Conservation (phyloP, 2,329 filamentous ascomycete genomes). For the Diaporthe destruens region DNA sequence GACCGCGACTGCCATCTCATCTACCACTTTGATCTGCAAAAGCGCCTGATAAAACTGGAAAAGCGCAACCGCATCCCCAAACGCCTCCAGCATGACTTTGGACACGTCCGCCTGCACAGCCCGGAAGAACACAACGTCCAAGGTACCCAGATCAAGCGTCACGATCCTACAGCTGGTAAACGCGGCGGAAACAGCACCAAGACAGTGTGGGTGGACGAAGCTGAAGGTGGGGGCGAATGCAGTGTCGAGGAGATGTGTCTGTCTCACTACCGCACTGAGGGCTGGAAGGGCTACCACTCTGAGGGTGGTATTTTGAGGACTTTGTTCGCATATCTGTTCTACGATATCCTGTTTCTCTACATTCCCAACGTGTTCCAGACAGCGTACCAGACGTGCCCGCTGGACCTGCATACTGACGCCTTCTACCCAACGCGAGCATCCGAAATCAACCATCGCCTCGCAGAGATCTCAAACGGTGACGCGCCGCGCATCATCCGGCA, state of each 20-base stretch:
- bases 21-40: conserved; percentile 94
- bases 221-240: conserved; percentile 78
- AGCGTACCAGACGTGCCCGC: conserved; percentile 90
- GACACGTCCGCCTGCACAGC: conserved; percentile 82
- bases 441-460: conserved; percentile 89
- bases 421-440: conserved; percentile 89
- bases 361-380: conserved; percentile 98
- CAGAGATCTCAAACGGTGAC: conserved; percentile 86
- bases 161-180: conserved; percentile 55
- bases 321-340: conserved; percentile 90
- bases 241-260: conserved; percentile 96
- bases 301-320: conserved; percentile 95
- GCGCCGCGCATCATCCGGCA: conserved; percentile 75
- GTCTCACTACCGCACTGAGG: conserved; percentile 82
- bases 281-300: conserved; percentile 95
- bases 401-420: conserved; percentile 92
- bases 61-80: conserved; percentile 85
- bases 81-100: conserved; percentile 91
- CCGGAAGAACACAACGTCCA: conserved; percentile 81
- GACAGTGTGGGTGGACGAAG: conserved; percentile 89
- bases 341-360: conserved; percentile 91
- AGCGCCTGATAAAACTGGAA: conserved; percentile 92
- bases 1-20: conserved; percentile 92
- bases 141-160: conserved; percentile 81
- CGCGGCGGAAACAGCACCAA: conserved; percentile 69